Evolutionary conservation across 2,329 filamentous ascomycete species (phyloP), one percentile per base, ranked within the genome.

Genomic region (Diplodia mutila): DNA sequence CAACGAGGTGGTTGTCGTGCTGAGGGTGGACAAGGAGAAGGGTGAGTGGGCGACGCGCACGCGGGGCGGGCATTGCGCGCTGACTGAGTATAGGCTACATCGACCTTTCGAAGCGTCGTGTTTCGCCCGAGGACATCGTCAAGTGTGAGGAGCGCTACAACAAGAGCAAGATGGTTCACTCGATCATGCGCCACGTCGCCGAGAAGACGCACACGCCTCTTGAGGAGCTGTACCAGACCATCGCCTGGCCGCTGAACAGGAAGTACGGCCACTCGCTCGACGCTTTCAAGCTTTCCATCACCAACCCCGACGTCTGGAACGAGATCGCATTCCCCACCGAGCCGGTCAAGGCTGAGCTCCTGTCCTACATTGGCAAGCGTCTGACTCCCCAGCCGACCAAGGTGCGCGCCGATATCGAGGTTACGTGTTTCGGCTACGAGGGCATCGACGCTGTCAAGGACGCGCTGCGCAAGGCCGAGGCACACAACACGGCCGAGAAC

Each of bases 111-210:
- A 99, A 99, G 86, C 94, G 95, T 78, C 91, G 95, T 84, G 95
- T 99, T 69, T 97, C 94, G 52, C 91, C 95, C 53, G 95, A 99
- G 80, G 95, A 99, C 84, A 95, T 98, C 71, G 86, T 97, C 74
- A 97, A 97, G 85, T 99, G 96, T 80, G 95, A 99, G 80, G 95
- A 99, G 85, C 89, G 95, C 74, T 99, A 97, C 87, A 99, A 99
- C 88, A 99, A 99, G 90, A 92, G 93, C 85, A 99, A 99, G 86
- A 96, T 97, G 86, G 95, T 98, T 49, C 95, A 99, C 83, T 96
- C 93, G 66, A 97, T 99, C 82, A 94, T 99, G 92, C 91, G 94
- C 80, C 95, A 99, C 81, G 95, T 99, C 70, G 94, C 95, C 73
- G 94, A 99, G 85, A 97, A 97, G 87, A 97, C 93, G 52, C 89